Evolutionary conservation across 139 green algal species (phyloP), one percentile per base, ranked within the genome.

Genomic region (Tetraselmis chui): DNA sequence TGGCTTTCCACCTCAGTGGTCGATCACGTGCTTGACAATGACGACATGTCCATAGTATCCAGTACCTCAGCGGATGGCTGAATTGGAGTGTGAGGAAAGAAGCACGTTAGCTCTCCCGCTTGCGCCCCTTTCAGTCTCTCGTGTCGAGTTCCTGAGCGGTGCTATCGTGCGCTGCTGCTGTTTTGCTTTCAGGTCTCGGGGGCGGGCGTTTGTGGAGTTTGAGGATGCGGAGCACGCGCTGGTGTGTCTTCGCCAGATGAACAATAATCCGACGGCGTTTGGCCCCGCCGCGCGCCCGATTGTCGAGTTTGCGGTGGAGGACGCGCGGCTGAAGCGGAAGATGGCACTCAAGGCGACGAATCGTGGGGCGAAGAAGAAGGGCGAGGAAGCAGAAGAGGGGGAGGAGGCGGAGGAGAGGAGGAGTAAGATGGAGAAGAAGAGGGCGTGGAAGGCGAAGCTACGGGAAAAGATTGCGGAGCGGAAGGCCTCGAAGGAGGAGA

Each of bases 161-260:
- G n/a, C n/a, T n/a, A n/a, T n/a, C n/a, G n/a, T n/a, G n/a, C n/a
- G 45, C 45, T 67, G 45, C 45, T 67, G 45, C 45, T 67, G 27
- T 24, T 18, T 29, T 25, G 75, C 32, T 1, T 32, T 78, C 22
- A 85, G 79, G 59, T 89, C 83, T 25, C 87, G 88, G 30, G 96
- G 95, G 26, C 88, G 94, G 45, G 95, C 85, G 23, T 99, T 99
- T 83, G 89, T 98, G 27, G 96, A 99, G 90, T 98, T 99, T 76
- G 80, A 45, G 24, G 88, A 92, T 24, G 92, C 95, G 81, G 90
- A 96, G 75, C 95, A 99, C 77, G 94, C 96, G 0, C 86, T 98
- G 28, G 92, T 88, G 45, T 94, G 92, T 24, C 91, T 99, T 80
- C 89, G 96, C 28, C 91, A 97, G 84, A 89, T 98, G 59, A 99